phyloP scores from a whole-genome alignment of 805 yeast genomes.

The Priceomyces fermenticarens region DNA sequence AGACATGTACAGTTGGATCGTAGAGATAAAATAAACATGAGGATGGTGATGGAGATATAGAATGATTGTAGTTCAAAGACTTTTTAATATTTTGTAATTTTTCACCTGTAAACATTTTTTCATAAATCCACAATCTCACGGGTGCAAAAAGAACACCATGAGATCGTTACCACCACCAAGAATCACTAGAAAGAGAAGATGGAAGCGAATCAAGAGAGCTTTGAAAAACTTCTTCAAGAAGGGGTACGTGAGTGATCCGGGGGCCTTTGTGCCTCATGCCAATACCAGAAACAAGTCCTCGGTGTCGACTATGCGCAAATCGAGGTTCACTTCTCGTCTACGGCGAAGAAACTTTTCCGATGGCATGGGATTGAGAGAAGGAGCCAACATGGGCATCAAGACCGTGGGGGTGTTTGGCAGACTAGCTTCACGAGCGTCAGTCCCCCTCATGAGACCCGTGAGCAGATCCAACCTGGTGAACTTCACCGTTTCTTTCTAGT shows the following conservation, averaged over 20 bases:
- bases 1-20: no score
- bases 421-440: constrained; percentile 16
- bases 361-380: constrained; percentile 13
- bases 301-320: constrained; percentile 23
- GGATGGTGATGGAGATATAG: no score
- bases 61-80: no score
- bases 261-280: constrained; percentile 15
- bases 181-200: constrained; percentile 27
- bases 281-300: constrained; percentile 11
- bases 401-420: constrained; percentile 20
- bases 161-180: constrained; percentile 40
- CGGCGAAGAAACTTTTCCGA: constrained; percentile 10
- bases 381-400: constrained; percentile 17
- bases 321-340: constrained; percentile 19
- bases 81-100: no score
- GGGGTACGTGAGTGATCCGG: constrained; percentile 26
- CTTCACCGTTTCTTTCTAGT: constrained; percentile 13
- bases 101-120: no score
- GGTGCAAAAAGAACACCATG: constrained; percentile 13
- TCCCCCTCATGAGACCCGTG: constrained; percentile 14
- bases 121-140: background rate
- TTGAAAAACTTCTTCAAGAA: constrained; percentile 23
- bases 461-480: constrained; percentile 12
- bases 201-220: constrained; percentile 29
- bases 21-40: no score